A percentile compares a stretch with the other conserved stretches of the same genome.
Conservation (phyloP, 768 basidiomycete genomes). For the Auricularia auricula-judae region DNA sequence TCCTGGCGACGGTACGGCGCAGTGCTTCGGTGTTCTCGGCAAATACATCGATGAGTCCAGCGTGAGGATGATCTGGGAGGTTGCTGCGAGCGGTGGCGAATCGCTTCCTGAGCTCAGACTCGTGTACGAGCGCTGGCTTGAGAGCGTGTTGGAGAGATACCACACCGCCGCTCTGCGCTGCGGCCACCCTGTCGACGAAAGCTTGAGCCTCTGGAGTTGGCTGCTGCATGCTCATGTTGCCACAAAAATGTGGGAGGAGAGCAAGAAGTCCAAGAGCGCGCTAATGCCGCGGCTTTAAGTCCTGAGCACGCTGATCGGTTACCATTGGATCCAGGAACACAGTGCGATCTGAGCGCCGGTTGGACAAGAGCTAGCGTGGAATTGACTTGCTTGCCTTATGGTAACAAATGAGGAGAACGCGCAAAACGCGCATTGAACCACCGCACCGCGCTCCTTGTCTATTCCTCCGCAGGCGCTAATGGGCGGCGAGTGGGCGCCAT, state of each 20-base stretch:
- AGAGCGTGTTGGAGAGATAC: conserved; percentile 13
- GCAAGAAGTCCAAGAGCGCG: background rate
- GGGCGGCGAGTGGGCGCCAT: background rate
- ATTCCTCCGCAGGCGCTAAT: no score
- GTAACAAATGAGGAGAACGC: no score
- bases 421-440: no score
- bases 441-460: no score
- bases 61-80: conserved; percentile 35
- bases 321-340: no score
- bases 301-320: no score
- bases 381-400: no score
- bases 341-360: no score
- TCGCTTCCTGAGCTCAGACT: conserved; percentile 41
- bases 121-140: conserved; percentile 46
- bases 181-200: background rate
- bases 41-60: conserved; percentile 53
- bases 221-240: background rate
- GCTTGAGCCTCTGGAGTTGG: background rate
- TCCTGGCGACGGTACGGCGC: conserved; percentile 39
- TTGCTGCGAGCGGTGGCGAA: conserved; percentile 44
- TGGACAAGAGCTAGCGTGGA: no score
- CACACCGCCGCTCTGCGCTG: background rate
- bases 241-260: background rate
- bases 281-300: background rate
- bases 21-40: conserved; percentile 32